Evolutionary conservation across 495 filamentous ascomycete genomes (phyloP), one percentile per base, ranked within the genome.

Genomic region (Trichocladium antarcticum): DNA sequence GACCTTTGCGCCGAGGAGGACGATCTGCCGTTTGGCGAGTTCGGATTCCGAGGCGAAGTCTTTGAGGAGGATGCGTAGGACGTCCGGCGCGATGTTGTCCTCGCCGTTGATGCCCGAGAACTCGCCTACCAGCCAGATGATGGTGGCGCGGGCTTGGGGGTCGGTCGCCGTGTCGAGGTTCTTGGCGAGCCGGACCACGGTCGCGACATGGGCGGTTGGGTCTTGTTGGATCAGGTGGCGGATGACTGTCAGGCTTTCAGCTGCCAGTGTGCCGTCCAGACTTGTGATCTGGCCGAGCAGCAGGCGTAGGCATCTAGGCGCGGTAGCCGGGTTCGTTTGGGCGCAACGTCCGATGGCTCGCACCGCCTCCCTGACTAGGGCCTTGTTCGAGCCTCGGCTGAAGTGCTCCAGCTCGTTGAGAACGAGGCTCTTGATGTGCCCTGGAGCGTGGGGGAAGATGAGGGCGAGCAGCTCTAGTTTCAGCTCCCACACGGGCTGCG

Each of bases 91-190:
- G 49, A 98, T 86, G 59, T 92, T 93, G 44, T 86, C 77, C 53
- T 84, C 82, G 2, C 80, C 74, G 49, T 89, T 81, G 10, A 82
- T 56, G 0, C 85, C 85, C 1, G 92, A 79, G 57, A 87, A 97
- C 66, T 98, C 92, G 42, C 92, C 92, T 0, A 98, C 89, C 4
- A 98, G 80, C 92, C 92, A 98, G 55, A 97, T 85, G 50, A 97
- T 95, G 28, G 82, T 90, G 12, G 93, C 90, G 46, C 92, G 74
- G 4, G 92, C 93, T 45, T 84, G 81, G 5, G 92, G 79, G 48
- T 87, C 85, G 2, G 81, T 88, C 8, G 85, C 83, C 3, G 80
- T 80, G 50, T 95, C 89, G 6, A 98, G 77, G 53, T 93, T 84
- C 62, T 88, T 94, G 7, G 93, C 90, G n/a, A 98, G 69, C 38